Evolutionary conservation across 2,329 filamentous ascomycete species (phyloP), one percentile per base, ranked within the genome.

Genomic region (Xylariaceae sp.): DNA sequence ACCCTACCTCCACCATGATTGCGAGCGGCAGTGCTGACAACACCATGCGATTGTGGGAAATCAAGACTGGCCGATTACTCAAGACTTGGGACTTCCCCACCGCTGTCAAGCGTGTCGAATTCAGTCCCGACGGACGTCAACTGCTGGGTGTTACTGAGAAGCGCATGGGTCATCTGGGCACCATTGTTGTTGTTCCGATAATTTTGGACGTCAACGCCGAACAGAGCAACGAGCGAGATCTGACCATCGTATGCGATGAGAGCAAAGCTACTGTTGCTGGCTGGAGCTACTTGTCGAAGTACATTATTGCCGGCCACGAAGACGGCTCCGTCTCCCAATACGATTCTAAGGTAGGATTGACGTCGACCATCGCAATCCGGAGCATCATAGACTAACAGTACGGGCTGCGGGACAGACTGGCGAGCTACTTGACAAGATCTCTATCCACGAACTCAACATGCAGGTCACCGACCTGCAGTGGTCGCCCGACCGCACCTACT

Each of bases 51-150:
- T 81, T 99, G 68, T 99, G 94, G 94, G 91, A 99, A 71, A 82
- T 96, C 72, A 88, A 91, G 81, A 88, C 88, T 12, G 94, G 94
- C 71, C 89, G 89, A 72, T 87, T 89, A 71, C 82, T 99, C 69
- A 96, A 97, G 85, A 89, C 88, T 54, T 99, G 94, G 94, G 91
- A 99, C 65, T 96, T 96, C 76, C 86, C 88, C 57, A 97, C 94
- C 44, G 91, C 91, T 62, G 90, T 99, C 74, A 97, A 99, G 85
- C 85, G 94, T 67, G 91, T 96, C 72, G 92, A 96, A 76, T 99
- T 99, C 80, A 91, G 86, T 71, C 88, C 95, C 68, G 94, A 99
- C 74, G 94, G 92, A 68, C 87, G 83, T 69, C 84, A 89, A 76
- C 80, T 99, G 67, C 79, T 99, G 62, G 92, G 90, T 61, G 91